phyloP scores from a whole-genome alignment of 2,329 filamentous ascomycete genomes.

The Penicillium concentricum region DNA sequence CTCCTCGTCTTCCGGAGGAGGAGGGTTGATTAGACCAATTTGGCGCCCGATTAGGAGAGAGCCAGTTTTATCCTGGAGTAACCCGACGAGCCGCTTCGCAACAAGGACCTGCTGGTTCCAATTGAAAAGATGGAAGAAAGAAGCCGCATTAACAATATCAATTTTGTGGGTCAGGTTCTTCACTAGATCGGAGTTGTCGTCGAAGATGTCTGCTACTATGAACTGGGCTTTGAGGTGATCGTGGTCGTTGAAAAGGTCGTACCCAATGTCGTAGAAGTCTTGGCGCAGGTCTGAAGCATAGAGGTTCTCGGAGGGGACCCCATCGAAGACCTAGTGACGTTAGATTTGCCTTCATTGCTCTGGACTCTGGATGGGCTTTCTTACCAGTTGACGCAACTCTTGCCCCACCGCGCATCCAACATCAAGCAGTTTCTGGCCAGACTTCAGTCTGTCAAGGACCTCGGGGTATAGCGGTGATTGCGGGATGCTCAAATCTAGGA shows the following conservation, averaged over 20 bases:
- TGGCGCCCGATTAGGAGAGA: conserved; percentile 26
- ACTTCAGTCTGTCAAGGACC: conserved; percentile 20
- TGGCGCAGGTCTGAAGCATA: conserved; percentile 52
- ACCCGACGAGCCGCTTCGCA: conserved; percentile 31
- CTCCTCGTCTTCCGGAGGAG: conserved; percentile 7
- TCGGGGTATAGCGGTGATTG: conserved; percentile 21
- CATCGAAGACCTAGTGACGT: conserved; percentile 38
- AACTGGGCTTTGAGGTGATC: conserved; percentile 12
- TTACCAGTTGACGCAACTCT: conserved; percentile 24
- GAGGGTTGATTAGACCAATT: conserved; percentile 17
- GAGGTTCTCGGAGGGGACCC: conserved; percentile 50
- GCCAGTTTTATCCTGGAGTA: conserved; percentile 29
- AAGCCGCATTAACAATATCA: conserved; percentile 42
- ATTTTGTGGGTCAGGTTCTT: conserved; percentile 29
- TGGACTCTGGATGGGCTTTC: background rate
- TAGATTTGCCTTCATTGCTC: background rate
- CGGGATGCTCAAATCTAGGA: conserved; percentile 23
- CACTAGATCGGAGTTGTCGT: conserved; percentile 27
- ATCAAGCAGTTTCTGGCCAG: conserved; percentile 22
- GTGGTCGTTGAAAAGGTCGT: conserved; percentile 64
- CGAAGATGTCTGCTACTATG: conserved; percentile 48
- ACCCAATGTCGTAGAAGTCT: conserved; percentile 58
- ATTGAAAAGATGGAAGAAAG: conserved; percentile 45
- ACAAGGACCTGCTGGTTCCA: conserved; percentile 33
- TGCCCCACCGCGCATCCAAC: conserved; percentile 26